Evolutionary conservation across 441 rosid species (phyloP), one percentile per base, ranked within the genome.

Genomic region (Raphanus hybrid): DNA sequence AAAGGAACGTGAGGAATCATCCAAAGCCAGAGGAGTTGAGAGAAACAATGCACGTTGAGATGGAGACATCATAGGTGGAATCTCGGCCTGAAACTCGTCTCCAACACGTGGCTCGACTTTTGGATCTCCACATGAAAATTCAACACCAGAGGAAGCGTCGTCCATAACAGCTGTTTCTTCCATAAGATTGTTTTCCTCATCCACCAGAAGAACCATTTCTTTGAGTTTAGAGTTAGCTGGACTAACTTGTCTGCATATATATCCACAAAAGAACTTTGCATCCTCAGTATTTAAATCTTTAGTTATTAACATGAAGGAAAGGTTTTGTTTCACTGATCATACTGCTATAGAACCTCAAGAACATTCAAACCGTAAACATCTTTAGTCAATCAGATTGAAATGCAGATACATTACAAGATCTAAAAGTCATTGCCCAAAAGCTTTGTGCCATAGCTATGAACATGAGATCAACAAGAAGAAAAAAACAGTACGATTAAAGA

Each of bases 71-170:
- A 89, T 71, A 15, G 86, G 84, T 79, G 94, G 92, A 82, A 92
- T 84, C 66, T 85, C 85, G 11, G 75, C 89, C 71, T 91, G 97
- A 78, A 82, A 92, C 34, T 87, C 84, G 8, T 85, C 83, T 20
- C 97, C 97, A 74, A 91, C 80, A 75, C 96, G 90, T 59, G 91
- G 88, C 82, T 79, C 83, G 52, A 82, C 75, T 76, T 75, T 75
- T 32, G 85, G 93, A 78, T 83, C 85, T 66, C 94, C 94, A 57
- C 80, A 86, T 10, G 83, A 59, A 80, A 82, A 85, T 75, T 69
- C 82, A 69, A 34, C 77, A 71, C 77, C 86, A 61, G 73, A 81
- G 59, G 88, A 84, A 23, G 26, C 26, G 45, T 73, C 79, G 73
- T 80, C 79, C 32, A 68, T 61, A 20, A 77, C 60, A 78, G 81